Base-by-base conservation (phyloP, 2,329 filamentous ascomycete genomes). In the Fusarium camptoceras region DNA sequence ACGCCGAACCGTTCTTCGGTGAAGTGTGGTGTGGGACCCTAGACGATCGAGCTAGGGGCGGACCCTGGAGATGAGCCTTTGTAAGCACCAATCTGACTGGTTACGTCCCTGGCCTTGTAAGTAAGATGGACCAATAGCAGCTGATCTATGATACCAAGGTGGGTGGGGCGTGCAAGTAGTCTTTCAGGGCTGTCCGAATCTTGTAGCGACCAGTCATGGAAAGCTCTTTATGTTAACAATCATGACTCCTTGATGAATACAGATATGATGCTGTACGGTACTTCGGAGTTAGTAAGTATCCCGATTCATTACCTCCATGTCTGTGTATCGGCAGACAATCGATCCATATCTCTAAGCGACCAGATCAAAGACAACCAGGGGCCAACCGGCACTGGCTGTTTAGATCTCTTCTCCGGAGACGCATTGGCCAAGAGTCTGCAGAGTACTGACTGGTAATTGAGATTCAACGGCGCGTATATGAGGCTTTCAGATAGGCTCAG, bases 11-110 rank as follows among this genome's bases (percentile, higher is more conserved):
- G 62, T 64, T 70, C 51, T 27, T 70, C 31, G 46, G 55, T 63
- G 58, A 50, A 34, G 48, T 63, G 58, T 54, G 24, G 48, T 51
- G 48, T 51, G 48, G 64, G 59, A 49, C 46, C 48, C 46, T 12
- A 27, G 50, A 30, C 46, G 56, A 71, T 71, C 68, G 56, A 66
- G 69, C 57, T 67, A 66, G 60, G 49, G 64, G 44, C 37, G 61
- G 69, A 60, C 59, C 65, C 66, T 70, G 25, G 51, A 62, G 41
- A 56, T 57, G 54, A 56, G 49, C 34, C 42, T 70, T 53, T 64
- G 42, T 55, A 34, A 71, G 51, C 49, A 22, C 15, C 9, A 34
- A 44, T 42, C 44, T 53, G 55, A 70, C 60, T 70, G 67, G 63
- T 14, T 60, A 15, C 34, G 63, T 49, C 67, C 67, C 67, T 70